Base-by-base conservation (phyloP, 1,284 basidiomycete genomes). In the Apiotrichum montevideense region DNA sequence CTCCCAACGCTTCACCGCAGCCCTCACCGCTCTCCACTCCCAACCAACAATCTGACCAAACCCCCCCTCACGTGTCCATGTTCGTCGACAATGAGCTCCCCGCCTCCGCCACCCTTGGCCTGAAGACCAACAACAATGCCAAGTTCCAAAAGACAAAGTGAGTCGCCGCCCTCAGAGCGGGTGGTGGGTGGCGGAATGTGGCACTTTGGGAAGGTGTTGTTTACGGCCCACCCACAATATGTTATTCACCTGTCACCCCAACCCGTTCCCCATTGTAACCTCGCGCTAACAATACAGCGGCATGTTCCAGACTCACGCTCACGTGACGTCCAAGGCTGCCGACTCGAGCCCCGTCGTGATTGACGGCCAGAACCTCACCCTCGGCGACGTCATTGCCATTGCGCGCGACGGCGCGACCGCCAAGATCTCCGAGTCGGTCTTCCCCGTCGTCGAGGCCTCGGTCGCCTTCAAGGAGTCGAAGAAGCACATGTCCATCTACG, bases 401-500 rank as follows among this genome's bases (percentile, higher is more conserved):
- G 59, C 59, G 13, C 59, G 59, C 47, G 35, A 61, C 47, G 56
- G 56, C 41, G 56, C 54, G 21, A 53, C 55, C 44, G 54, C 52
- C 45, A 48, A 51, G 41, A 55, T 61, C 33, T 49, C 54, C 4
- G 43, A 51, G 46, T 48, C 45, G 11, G 56, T 57, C 41, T 21
- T 29, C 47, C 40, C 43, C n/a, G 44, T 41, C 40, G 53, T 61
- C 54, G 47, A 61, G 51, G 59, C 51, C 32, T 53, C 51, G 13
- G 59, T 61, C 51, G 53, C 52, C 46, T 61, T 61, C 54, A 61
- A 61, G 56, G 59, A 61, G 53, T 44, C 42, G 35, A 61, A 58
- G 59, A 58, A 57, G 56, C 56, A 61, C 59, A 61, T 52, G 33
- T 61, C 59, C 42, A 56, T 61, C 54, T 61, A 61, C 42, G 59